Conservation (phyloP, 305 asterid genomes). For the Salvia sclarea region DNA sequence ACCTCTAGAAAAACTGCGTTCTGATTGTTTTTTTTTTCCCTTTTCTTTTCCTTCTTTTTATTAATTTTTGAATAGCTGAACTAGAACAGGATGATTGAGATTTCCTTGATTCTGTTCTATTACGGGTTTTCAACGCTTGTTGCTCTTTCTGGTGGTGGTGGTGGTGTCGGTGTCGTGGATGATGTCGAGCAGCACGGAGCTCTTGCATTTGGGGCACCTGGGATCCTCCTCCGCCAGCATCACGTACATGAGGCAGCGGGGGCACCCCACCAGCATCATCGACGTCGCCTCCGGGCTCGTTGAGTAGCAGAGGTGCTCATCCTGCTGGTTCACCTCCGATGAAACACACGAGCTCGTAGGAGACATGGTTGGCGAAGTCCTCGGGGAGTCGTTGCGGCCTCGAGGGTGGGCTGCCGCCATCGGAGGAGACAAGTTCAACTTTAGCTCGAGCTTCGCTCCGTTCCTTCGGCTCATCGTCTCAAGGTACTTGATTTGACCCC, state of each 20-base stretch:
- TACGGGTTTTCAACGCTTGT: constrained; percentile 12
- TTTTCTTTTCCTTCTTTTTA: no score
- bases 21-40: neutral
- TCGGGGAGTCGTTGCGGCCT: constrained; percentile 34
- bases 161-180: constrained; percentile 16
- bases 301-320: constrained; percentile 35
- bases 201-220: constrained; percentile 56
- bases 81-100: constrained; percentile 7
- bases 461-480: constrained; percentile 43
- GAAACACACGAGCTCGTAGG: constrained; percentile 46
- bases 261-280: constrained; percentile 58
- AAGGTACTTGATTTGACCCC: no score
- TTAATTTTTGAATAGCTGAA: no score
- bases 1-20: neutral
- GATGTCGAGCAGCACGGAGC: constrained; percentile 50
- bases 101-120: neutral
- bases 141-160: constrained; percentile 25
- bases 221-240: constrained; percentile 53
- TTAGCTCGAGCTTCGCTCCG: constrained; percentile 43
- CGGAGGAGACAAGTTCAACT: constrained; percentile 53
- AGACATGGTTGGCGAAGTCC: constrained; percentile 32
- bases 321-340: constrained; percentile 41
- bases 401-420: constrained; percentile 29
- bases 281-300: constrained; percentile 45
- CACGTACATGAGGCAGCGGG: constrained; percentile 55